A percentile compares a stretch with the other conserved stretches of the same genome.
phyloP scores from a whole-genome alignment of 371 early-diverging fungal species.

The Batkoa obscura region DNA sequence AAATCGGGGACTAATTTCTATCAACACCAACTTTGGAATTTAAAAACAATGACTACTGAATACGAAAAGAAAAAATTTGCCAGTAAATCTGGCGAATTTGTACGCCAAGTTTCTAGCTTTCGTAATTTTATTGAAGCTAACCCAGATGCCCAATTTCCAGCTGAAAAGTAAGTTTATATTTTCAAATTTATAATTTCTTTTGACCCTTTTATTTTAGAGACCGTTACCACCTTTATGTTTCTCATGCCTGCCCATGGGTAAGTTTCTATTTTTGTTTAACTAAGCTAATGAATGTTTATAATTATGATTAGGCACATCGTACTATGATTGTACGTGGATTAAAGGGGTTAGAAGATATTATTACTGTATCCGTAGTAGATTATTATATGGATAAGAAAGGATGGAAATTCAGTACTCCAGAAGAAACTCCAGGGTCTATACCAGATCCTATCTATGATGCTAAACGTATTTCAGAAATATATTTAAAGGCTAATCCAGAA shows the following conservation, averaged over 20 bases:
- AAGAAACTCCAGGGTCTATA: conserved; percentile 58
- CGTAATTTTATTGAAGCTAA: conserved; percentile 40
- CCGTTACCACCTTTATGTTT: conserved; percentile 58
- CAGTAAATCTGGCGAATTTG: conserved; percentile 62
- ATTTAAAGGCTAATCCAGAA: conserved; percentile 60
- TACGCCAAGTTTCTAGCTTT: conserved; percentile 68
- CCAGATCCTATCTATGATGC: conserved; percentile 54
- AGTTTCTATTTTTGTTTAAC: conserved; percentile 39
- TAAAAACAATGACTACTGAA: too few species aligned
- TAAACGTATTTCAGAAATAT: conserved; percentile 58
- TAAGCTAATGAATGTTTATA: conserved; percentile 26
- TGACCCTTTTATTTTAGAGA: conserved; percentile 16
- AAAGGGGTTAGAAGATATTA: conserved; percentile 66
- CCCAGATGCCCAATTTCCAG: conserved; percentile 38
- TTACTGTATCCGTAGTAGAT: conserved; percentile 68
- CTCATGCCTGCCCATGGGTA: conserved; percentile 76
- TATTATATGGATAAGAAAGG: conserved; percentile 57
- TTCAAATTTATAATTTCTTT: conserved; percentile 8
- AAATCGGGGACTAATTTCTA: too few species aligned
- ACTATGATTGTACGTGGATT: conserved; percentile 63
- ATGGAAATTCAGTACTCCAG: conserved; percentile 53
- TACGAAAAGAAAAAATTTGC: conserved; percentile 12
- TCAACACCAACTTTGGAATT: too few species aligned
- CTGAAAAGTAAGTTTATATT: conserved; percentile 33
- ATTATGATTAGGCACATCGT: conserved; percentile 88